Conservation (phyloP, 1,284 basidiomycete genomes). For the Moniliophthora roreri region DNA sequence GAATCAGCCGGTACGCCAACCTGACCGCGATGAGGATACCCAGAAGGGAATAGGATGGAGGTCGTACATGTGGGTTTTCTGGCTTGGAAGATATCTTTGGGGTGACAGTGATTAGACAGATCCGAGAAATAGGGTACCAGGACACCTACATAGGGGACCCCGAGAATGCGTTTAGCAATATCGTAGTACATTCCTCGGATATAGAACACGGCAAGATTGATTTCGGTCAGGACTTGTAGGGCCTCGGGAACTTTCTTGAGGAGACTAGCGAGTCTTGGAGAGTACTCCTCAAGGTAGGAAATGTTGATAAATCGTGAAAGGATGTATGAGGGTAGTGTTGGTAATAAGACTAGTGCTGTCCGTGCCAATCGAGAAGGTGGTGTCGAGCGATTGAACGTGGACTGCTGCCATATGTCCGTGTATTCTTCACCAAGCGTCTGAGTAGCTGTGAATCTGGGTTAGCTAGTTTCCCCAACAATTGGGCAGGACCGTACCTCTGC, state of each 20-base stretch:
- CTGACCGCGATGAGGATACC: constrained; percentile 76
- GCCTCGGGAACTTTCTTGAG: constrained; percentile 45
- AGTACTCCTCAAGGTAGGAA: constrained; percentile 28
- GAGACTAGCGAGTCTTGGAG: constrained; percentile 35
- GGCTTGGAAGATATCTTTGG: constrained; percentile 73
- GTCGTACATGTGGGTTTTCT: constrained; percentile 66
- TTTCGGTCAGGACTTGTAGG: constrained; percentile 60
- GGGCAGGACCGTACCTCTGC: constrained; percentile 50
- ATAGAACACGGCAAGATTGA: constrained; percentile 85
- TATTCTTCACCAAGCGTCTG: constrained; percentile 93
- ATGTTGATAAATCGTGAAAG: constrained; percentile 51
- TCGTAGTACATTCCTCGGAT: constrained; percentile 80
- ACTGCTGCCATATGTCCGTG: constrained; percentile 81
- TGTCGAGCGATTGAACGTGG: constrained; percentile 34
- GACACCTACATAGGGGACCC: constrained; percentile 68
- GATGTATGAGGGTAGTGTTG: constrained; percentile 61
- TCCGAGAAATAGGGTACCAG: constrained; percentile 4
- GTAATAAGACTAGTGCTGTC: constrained; percentile 61
- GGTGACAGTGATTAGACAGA: constrained; percentile 3
- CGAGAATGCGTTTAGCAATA: constrained; percentile 68
- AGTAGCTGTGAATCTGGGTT: constrained; percentile 46
- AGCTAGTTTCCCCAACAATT: background rate
- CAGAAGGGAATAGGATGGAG: constrained; percentile 84
- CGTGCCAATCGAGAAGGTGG: constrained; percentile 50
- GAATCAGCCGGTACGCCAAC: constrained; percentile 62